A percentile compares a stretch with the other conserved stretches of the same genome.
Evolutionary conservation across 768 basidiomycete genomes (phyloP).

Genomic region (Lactarius hatsudake): DNA sequence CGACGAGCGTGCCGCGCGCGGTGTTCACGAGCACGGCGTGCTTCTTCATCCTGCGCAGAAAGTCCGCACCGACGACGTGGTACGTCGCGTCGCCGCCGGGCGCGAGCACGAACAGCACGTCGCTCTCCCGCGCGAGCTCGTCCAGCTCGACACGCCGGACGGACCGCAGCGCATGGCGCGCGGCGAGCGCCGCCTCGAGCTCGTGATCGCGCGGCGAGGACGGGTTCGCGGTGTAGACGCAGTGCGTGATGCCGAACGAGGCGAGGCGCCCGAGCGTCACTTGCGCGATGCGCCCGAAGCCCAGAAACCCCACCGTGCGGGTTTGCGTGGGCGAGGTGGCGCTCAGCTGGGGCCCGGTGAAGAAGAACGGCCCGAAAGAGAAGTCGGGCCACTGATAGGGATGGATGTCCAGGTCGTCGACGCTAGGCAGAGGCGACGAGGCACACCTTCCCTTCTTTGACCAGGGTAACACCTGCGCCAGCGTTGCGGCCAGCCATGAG

Average conservation of each 20-base stretch:
- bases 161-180: conserved; percentile 32
- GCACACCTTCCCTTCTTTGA: conserved; percentile 66
- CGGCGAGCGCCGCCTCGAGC: conserved; percentile 39
- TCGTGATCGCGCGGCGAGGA: conserved; percentile 43
- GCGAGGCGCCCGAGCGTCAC: conserved; percentile 75
- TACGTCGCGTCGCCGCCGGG: conserved; percentile 70
- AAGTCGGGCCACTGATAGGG: conserved; percentile 67
- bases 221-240: conserved; percentile 65
- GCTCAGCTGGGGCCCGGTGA: conserved; percentile 83
- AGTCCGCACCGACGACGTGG: conserved; percentile 67
- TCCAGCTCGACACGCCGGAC: conserved; percentile 61
- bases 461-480: conserved; percentile 58
- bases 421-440: background rate
- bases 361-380: conserved; percentile 77
- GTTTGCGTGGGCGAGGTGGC: conserved; percentile 45
- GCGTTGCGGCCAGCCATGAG: conserved; percentile 91
- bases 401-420: background rate
- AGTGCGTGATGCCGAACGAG: conserved; percentile 76
- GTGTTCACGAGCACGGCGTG: conserved; percentile 83
- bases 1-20: conserved; percentile 81
- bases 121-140: conserved; percentile 72
- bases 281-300: conserved; percentile 93
- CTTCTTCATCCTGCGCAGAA: conserved; percentile 83
- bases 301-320: conserved; percentile 85
- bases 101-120: conserved; percentile 81